Conservation (phyloP, 2,329 filamentous ascomycete genomes). For the Venturiaceae sp. region DNA sequence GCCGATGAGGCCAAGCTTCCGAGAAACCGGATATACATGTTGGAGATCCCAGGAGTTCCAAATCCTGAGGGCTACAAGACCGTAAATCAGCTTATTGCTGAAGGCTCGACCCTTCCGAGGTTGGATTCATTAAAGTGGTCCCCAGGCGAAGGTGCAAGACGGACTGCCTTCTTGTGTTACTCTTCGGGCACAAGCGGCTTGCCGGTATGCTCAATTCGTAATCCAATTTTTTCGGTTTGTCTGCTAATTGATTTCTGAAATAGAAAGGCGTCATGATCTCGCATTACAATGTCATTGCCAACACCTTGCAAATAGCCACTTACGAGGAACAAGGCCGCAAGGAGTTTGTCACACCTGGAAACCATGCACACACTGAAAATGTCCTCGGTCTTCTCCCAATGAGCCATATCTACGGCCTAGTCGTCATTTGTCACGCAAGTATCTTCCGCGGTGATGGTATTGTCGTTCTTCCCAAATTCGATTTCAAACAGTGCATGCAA, state of each 20-base stretch:
- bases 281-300: slow-evolving; percentile 69
- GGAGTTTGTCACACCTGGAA: slow-evolving; percentile 24
- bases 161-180: slow-evolving; percentile 69
- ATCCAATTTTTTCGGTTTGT: too few species aligned
- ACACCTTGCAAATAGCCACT: slow-evolving; percentile 52
- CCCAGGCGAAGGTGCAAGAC: slow-evolving; percentile 55
- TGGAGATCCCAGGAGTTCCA: slow-evolving; percentile 49
- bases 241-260: neutral
- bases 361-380: slow-evolving; percentile 39
- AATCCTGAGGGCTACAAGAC: slow-evolving; percentile 47
- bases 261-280: slow-evolving; percentile 80
- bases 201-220: too few species aligned
- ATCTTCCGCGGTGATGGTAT: slow-evolving; percentile 64
- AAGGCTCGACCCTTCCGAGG: slow-evolving; percentile 46
- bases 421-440: slow-evolving; percentile 57
- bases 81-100: slow-evolving; percentile 52
- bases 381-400: slow-evolving; percentile 64
- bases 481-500: slow-evolving; percentile 53
- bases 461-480: slow-evolving; percentile 67
- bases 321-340: slow-evolving; percentile 38
- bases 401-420: slow-evolving; percentile 73
- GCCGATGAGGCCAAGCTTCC: slow-evolving; percentile 55
- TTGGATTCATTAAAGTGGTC: slow-evolving; percentile 50
- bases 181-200: slow-evolving; percentile 72
- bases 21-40: slow-evolving; percentile 54